Evolutionary conservation across 345 rosid genomes (phyloP).

Genomic region (Camelina hispida): DNA sequence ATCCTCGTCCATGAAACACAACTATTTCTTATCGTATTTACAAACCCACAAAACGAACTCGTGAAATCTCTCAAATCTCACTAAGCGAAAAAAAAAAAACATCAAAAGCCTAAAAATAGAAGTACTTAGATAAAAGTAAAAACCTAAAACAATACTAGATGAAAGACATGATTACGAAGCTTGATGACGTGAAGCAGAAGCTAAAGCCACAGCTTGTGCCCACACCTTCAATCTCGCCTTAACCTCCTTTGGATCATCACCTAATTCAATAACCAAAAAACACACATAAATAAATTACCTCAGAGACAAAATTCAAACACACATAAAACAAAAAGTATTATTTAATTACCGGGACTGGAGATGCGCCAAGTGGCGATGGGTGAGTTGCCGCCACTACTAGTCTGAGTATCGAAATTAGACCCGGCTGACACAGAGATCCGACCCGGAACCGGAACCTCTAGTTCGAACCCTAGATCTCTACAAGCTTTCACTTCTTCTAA

Average conservation of each 20-base stretch:
- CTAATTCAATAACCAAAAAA: slow-evolving; percentile 45
- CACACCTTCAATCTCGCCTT: slow-evolving; percentile 95
- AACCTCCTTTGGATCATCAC: slow-evolving; percentile 95
- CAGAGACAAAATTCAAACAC: background rate
- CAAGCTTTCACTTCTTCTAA: slow-evolving; percentile 88
- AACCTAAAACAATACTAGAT: slow-evolving; percentile 14
- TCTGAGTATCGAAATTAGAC: slow-evolving; percentile 57
- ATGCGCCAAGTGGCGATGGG: slow-evolving; percentile 91
- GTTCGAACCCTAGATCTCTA: slow-evolving; percentile 85
- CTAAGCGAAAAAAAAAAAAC: background rate
- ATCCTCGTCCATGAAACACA: slow-evolving; percentile 2
- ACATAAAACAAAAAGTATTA: background rate
- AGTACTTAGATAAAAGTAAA: background rate
- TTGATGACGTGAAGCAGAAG: slow-evolving; percentile 63
- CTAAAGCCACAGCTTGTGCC: slow-evolving; percentile 97
- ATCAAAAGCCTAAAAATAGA: background rate
- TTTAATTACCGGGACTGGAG: slow-evolving; percentile 81
- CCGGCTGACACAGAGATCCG: slow-evolving; percentile 53
- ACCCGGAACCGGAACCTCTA: slow-evolving; percentile 70
- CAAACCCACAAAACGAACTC: slow-evolving; percentile 2
- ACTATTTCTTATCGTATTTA: slow-evolving; percentile 14
- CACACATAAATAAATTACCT: background rate
- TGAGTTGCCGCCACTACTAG: slow-evolving; percentile 85
- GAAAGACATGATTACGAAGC: slow-evolving; percentile 3
- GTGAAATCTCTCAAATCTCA: background rate